Percentiles rank a stretch among this genome's conserved stretches.
Conservation (phyloP, 2,329 filamentous ascomycete genomes). For the Chrysosporium queenslandicum region DNA sequence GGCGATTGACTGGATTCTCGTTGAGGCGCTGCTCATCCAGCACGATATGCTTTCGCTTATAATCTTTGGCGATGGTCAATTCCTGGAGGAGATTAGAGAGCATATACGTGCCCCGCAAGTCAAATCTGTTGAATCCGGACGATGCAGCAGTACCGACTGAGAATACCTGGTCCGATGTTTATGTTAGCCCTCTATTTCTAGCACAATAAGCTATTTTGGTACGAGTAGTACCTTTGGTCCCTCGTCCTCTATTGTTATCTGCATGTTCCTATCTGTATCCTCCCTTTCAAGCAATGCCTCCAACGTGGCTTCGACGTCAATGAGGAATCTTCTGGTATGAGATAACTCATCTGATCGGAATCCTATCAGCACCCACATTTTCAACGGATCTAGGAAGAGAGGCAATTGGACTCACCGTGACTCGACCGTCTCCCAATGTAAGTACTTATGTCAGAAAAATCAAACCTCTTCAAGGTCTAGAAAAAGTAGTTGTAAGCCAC, state of each 20-base stretch:
- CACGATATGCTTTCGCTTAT: conserved; percentile 78
- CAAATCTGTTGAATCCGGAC: conserved; percentile 75
- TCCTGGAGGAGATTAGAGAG: conserved; percentile 94
- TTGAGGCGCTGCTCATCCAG: conserved; percentile 84
- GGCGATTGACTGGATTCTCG: conserved; percentile 84
- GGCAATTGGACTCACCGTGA: conserved; percentile 31
- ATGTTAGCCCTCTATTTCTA: neutral
- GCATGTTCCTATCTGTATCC: conserved; percentile 87
- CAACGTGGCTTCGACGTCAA: conserved; percentile 76
- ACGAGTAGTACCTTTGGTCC: conserved; percentile 70
- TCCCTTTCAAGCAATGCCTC: conserved; percentile 71
- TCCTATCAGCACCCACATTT: neutral
- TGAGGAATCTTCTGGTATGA: conserved; percentile 66
- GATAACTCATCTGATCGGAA: conserved; percentile 57
- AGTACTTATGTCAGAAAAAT: conserved; percentile 28
- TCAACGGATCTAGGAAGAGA: neutral
- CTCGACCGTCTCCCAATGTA: conserved; percentile 36
- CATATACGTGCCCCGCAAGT: conserved; percentile 93
- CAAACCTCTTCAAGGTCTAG: conserved; percentile 32
- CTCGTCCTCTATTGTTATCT: conserved; percentile 93
- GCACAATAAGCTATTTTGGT: conserved; percentile 16
- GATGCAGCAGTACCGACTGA: conserved; percentile 76
- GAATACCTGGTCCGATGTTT: conserved; percentile 49
- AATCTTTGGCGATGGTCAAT: conserved; percentile 81
- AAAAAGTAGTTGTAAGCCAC: conserved; percentile 1